Evolutionary conservation across 2,329 filamentous ascomycete species (phyloP), one percentile per base, ranked within the genome.

Genomic region (Biscogniauxia mediterranea): DNA sequence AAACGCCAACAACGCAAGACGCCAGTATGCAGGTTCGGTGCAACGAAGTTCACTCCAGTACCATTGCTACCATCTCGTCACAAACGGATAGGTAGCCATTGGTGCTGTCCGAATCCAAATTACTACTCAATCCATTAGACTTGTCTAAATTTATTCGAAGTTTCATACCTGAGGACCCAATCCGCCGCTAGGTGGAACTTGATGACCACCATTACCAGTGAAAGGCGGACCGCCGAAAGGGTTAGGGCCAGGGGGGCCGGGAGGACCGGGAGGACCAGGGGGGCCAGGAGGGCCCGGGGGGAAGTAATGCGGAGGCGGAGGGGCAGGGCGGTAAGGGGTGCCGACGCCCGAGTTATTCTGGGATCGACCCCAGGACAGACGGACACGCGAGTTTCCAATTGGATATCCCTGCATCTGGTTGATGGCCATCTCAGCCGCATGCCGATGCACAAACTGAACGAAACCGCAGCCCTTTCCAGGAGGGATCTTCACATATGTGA

Each of bases 381-480:
- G 93, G 62, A 99, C 95, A 68, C 95, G 93, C 54, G 94, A 98
- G 84, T 99, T 99, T 59, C 95, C 95, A 73, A 99, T 99, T 23
- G 95, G 95, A 77, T 99, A 99, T 64, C 95, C 95, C 80, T 99
- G 95, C 95, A 99, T 99, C 81, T 99, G 95, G 81, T 99, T 99
- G 85, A 99, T 99, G 69, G 95, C 95, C 95, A 99, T 99, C 82
- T 99, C 95, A 15, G 95, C 95, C 57, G 95, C 95, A 74, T 99
- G 95, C 68, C 95, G 93, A 81, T 99, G 95, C 60, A 99, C 95
- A 71, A 99, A 99, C 79, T 99, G 95, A 62, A 99, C 95, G 75
- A 99, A 99, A 61, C 95, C 95, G 74, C 95, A 99, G 70, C 95
- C 95, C 86, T 99, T 99, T 81, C 95, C 95, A 67, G 95, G 94